Base-by-base conservation (phyloP, 129 eudicot species). In the Erigeron canadensis region DNA sequence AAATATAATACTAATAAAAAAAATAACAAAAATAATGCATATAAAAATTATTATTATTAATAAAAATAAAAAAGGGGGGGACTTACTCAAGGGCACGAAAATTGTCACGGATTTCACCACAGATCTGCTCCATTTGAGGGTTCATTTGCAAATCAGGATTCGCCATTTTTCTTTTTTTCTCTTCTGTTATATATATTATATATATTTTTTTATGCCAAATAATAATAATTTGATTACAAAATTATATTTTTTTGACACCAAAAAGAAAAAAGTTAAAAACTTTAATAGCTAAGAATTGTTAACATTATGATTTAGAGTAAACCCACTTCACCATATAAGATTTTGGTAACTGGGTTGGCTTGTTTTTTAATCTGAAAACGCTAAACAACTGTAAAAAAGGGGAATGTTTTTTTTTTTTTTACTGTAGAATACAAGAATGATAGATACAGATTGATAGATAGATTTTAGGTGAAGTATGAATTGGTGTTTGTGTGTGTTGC, bases 101-200 rank as follows among this genome's bases (percentile, higher is more conserved):
- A 72, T 82, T 89, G 77, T 92, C 98, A 18, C 91, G 95, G 73
- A 92, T 89, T 87, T 92, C 95, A 10, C 98, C 96, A 40, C 89
- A 84, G 92, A 92, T 92, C 98, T 92, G 98, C 81, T 92, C 98
- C 95, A 92, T 83, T 61, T 89, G 96, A 80, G 95, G 88, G 65
- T 73, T 92, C 96, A 89, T 86, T 22, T 72, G 91, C 79, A 90
- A 85, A 63, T 85, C 87, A 37, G 80, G 72, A 75, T 73, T 82
- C 8, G 91, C 84, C 92, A 87, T 83, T 77, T 34, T 38, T 3
- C 3, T 28, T 28, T 28, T 28, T 0, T 28, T 3, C 3, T 28
- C 34, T 28, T 0, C 3, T 28, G 3, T 28, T 28, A 28, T 1
- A 28, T 0, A n/a, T 28, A 28, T 28, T 28, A 28, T 28, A 28